phyloP scores from a whole-genome alignment of 2,329 filamentous ascomycete genomes.

The Cladosporium halotolerans region DNA sequence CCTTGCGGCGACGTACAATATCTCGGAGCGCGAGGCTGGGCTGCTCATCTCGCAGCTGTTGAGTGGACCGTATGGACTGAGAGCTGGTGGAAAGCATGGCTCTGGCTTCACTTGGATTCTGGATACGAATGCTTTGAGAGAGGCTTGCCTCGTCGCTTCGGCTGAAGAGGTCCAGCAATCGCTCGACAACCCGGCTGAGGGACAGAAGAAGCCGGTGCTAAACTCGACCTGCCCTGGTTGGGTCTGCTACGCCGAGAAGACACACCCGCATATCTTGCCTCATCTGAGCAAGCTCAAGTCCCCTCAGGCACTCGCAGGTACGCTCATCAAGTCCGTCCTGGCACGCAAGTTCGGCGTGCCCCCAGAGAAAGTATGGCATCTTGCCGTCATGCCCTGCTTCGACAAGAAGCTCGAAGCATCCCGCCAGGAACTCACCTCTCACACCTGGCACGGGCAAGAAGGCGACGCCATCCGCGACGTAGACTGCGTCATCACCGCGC shows the following conservation, averaged over 20 bases:
- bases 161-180: slow-evolving; percentile 42
- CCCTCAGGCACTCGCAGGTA: slow-evolving; percentile 86
- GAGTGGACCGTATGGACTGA: slow-evolving; percentile 61
- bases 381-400: slow-evolving; percentile 97
- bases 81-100: slow-evolving; percentile 61
- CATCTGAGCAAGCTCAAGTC: slow-evolving; percentile 90
- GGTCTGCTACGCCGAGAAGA: slow-evolving; percentile 99
- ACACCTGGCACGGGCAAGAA: slow-evolving; percentile 30
- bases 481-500: slow-evolving; percentile 95
- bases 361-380: slow-evolving; percentile 81
- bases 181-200: slow-evolving; percentile 33
- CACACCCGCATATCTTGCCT: slow-evolving; percentile 85
- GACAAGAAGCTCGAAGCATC: slow-evolving; percentile 98
- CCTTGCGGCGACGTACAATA: slow-evolving; percentile 74
- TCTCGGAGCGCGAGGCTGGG: slow-evolving; percentile 67
- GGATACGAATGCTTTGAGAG: slow-evolving; percentile 78
- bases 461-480: slow-evolving; percentile 68
- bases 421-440: slow-evolving; percentile 74
- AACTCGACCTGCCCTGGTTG: slow-evolving; percentile 92
- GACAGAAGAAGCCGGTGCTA: slow-evolving; percentile 58
- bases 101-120: slow-evolving; percentile 84
- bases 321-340: slow-evolving; percentile 79
- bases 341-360: slow-evolving; percentile 65
- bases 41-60: slow-evolving; percentile 79
- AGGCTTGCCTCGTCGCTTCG: slow-evolving; percentile 66